phyloP scores from a whole-genome alignment of 345 rosid genomes.

The Salix udensis region DNA sequence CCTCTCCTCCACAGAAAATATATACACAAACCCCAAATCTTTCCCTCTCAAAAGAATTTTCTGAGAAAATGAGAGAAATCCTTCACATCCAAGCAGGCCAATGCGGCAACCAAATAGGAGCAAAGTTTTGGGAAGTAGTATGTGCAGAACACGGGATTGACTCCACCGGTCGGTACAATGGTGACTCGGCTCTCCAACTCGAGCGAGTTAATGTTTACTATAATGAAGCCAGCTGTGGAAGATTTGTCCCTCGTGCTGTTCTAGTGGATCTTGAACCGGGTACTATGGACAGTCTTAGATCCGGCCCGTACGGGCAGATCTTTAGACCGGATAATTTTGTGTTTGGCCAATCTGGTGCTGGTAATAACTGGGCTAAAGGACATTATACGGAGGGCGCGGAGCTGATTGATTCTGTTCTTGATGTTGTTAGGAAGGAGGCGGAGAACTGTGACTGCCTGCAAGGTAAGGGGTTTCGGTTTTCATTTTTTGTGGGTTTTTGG shows the following conservation, averaged over 20 bases:
- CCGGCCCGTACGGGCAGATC: slow-evolving; percentile 70
- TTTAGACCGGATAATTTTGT: slow-evolving; percentile 74
- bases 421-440: slow-evolving; percentile 73
- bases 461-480: slow-evolving; percentile 27
- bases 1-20: neutral
- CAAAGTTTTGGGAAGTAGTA: slow-evolving; percentile 80
- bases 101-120: slow-evolving; percentile 78
- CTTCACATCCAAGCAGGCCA: slow-evolving; percentile 78
- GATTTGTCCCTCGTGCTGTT: slow-evolving; percentile 71
- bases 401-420: slow-evolving; percentile 67
- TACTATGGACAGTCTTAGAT: slow-evolving; percentile 73
- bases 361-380: slow-evolving; percentile 87
- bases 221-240: slow-evolving; percentile 73
- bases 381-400: slow-evolving; percentile 85
- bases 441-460: slow-evolving; percentile 79
- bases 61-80: slow-evolving; percentile 62
- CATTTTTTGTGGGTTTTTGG: neutral
- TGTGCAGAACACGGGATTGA: slow-evolving; percentile 82
- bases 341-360: slow-evolving; percentile 79
- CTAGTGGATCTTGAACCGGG: slow-evolving; percentile 82
- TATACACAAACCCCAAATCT: neutral
- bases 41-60: slow-evolving; percentile 8
- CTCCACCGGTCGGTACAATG: slow-evolving; percentile 67
- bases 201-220: slow-evolving; percentile 75
- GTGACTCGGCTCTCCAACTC: slow-evolving; percentile 58